These are phyloP conservation scores for Macrophomina tecta DNA, from an alignment of 2,329 filamentous ascomycete genomes.

Conservation along the genomic window DNA sequence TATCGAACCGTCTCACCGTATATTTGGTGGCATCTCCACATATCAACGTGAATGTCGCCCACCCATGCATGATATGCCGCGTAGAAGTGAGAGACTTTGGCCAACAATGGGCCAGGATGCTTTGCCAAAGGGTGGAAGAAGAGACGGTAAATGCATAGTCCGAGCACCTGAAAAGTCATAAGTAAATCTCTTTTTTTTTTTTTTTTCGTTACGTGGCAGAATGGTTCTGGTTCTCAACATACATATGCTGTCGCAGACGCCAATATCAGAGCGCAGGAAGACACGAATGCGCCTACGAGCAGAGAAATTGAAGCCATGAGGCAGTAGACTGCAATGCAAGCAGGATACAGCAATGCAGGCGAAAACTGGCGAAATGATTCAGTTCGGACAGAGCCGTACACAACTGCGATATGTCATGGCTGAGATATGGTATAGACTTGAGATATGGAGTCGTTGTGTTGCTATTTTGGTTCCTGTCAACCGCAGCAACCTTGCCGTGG, in stretches of 20 bases:
- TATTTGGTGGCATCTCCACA: constrained; percentile 71
- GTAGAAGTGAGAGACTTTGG: constrained; percentile 44
- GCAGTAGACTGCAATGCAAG: not conserved
- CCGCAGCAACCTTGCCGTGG: not conserved
- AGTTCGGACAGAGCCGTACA: not conserved
- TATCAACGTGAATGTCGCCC: constrained; percentile 75
- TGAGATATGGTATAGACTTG: too few relatives aligned
- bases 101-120: constrained; percentile 51
- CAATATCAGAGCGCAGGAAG: constrained; percentile 5
- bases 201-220: too few relatives aligned
- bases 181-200: not conserved
- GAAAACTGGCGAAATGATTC: not conserved
- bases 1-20: constrained; percentile 78
- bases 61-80: constrained; percentile 71
- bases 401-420: constrained; percentile 5
- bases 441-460: not conserved
- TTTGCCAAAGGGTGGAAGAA: constrained; percentile 51
- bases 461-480: constrained; percentile 1
- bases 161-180: not conserved
- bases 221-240: constrained; percentile 1
- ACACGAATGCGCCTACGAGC: constrained; percentile 4
- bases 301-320: constrained; percentile 11
- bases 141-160: constrained; percentile 43
- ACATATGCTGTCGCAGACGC: constrained; percentile 6
- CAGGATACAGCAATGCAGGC: not conserved